Evolutionary conservation across 1,139 yeast genomes (phyloP).

Genomic region (Zygoascus sp.): DNA sequence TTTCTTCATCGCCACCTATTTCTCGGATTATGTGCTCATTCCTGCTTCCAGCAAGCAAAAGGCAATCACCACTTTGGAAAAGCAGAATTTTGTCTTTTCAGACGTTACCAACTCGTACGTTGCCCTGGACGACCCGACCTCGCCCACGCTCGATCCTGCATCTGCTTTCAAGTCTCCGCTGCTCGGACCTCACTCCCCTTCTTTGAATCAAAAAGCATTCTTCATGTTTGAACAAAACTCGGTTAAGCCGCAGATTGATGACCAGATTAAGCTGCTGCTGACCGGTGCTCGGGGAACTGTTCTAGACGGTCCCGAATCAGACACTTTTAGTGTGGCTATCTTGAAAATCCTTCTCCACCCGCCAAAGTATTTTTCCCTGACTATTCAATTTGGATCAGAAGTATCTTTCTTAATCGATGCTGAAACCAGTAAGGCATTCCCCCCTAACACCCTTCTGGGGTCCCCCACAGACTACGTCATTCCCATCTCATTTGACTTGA

Average conservation of each 20-base stretch:
- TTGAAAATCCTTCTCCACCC: conserved; percentile 36
- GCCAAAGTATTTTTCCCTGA: conserved; percentile 52
- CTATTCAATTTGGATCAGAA: conserved; percentile 50
- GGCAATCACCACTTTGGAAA: conserved; percentile 45
- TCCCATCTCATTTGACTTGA: conserved; percentile 56
- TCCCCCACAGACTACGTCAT: conserved; percentile 52
- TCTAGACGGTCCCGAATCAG: conserved; percentile 20
- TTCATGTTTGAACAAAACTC: conserved; percentile 40
- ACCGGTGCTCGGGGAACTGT: conserved; percentile 56
- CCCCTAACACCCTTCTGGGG: conserved; percentile 45
- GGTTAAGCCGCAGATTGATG: conserved; percentile 46
- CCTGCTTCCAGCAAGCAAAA: conserved; percentile 45
- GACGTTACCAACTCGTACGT: conserved; percentile 35
- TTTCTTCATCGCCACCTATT: conserved; percentile 62
- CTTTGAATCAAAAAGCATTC: conserved; percentile 35
- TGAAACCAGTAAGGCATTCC: conserved; percentile 32
- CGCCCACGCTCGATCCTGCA: conserved; percentile 9
- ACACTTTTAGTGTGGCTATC: conserved; percentile 25
- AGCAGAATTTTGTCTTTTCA: conserved; percentile 44
- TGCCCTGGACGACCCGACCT: conserved; percentile 11
- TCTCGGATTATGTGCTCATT: conserved; percentile 61
- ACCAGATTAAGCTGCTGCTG: conserved; percentile 43
- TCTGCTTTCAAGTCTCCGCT: conserved; percentile 6
- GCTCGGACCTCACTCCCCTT: conserved; percentile 7
- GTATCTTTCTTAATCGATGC: conserved; percentile 48